Evolutionary conservation across 1,139 yeast genomes (phyloP), one percentile per base, ranked within the genome.

Genomic region (Suhomyces taliae): DNA sequence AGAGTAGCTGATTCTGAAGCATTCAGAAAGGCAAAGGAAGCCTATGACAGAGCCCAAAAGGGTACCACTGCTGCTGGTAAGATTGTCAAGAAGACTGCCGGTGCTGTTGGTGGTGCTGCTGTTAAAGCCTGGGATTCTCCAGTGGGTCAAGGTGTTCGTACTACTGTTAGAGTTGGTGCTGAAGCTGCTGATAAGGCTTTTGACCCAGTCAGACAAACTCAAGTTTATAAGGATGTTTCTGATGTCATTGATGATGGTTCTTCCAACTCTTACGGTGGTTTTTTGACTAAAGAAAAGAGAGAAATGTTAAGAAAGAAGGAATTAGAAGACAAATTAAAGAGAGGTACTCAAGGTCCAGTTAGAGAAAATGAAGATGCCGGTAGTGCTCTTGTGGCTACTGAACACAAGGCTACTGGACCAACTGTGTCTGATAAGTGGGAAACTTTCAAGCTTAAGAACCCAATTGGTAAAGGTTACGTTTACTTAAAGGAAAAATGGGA

Each of bases 111-210:
- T 46, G 85, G 81, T 47, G 95, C 84, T 39, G 99, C 97, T 4
- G 78, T 81, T 40, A 85, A 85, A 53, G 97, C 98, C 0, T 95
- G 99, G 99, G 97, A 95, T 52, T 90, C 97, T 2, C 90, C 93
- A 33, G 88, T 93, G 41, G 93, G 96, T 53, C 85, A 86, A 67
- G 87, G 85, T 43, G 93, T 96, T 14, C 81, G 99, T 63, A 78
- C 83, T 37, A 90, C 90, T 0, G 95, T 90, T 11, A 79, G 79
- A 53, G 80, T 81, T 46, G 83, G 97, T 9, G 97, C 95, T 2
- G 90, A 88, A 46, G 84, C 76, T 15, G 84, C 90, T 24, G 96
- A 90, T 64, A 86, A 85, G 60, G 93, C 88, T 19, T 86, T 93
- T 48, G 97, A 91, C 60, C 99, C 99, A 10, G 95, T 95, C 46